These are phyloP conservation scores for Aegilops umbellulata DNA, from an alignment of 176 grass and related monocot species.

Conservation along the genomic window DNA sequence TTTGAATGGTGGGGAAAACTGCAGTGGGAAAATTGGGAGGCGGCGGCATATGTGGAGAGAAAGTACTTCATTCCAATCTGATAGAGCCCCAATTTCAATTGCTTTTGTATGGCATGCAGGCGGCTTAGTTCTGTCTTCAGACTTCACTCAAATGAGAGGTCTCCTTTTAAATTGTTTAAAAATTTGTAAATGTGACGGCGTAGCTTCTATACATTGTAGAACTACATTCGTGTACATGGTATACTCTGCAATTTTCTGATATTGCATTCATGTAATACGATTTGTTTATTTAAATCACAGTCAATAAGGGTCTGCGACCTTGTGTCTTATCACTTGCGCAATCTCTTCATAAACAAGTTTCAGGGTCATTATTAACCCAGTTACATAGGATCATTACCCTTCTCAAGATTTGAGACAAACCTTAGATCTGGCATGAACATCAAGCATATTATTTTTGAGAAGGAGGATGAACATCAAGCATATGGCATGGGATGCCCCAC, in stretches of 20 bases:
- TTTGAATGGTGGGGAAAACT: constrained; percentile 62
- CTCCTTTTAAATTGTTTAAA: background rate
- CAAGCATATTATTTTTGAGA: no score
- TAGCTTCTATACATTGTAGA: background rate
- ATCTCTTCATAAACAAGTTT: background rate
- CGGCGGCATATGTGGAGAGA: constrained; percentile 1
- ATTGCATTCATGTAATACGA: constrained; percentile 12
- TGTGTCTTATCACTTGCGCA: background rate
- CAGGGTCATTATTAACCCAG: background rate
- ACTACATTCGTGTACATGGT: constrained; percentile 15
- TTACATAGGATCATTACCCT: background rate
- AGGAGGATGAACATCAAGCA: background rate
- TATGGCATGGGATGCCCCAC: background rate
- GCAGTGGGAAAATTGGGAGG: constrained; percentile 40
- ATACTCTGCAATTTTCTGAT: background rate
- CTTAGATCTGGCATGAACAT: background rate
- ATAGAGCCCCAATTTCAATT: background rate
- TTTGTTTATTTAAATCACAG: background rate
- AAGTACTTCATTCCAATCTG: constrained; percentile 56
- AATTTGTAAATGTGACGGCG: background rate
- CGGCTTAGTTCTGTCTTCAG: background rate
- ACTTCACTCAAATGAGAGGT: background rate
- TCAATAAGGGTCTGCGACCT: background rate
- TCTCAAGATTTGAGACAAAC: constrained; percentile 7
- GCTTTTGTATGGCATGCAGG: background rate